Conservation (phyloP, 129 eudicot species). For the Arctium lappa region DNA sequence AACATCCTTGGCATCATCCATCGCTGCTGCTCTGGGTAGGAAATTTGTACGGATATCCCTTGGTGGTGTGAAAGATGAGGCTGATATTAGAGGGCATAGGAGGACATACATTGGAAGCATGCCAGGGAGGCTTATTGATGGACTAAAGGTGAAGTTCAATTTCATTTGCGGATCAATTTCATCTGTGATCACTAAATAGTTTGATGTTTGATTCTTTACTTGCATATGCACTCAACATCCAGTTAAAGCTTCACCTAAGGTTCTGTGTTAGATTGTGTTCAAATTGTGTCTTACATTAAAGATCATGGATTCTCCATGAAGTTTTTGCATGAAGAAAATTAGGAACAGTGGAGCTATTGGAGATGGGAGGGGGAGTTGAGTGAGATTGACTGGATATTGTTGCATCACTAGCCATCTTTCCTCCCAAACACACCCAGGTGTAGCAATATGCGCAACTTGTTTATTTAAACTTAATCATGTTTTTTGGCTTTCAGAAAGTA, state of each 20-base stretch:
- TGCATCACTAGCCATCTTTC: too few relatives aligned
- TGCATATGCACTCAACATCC: background rate
- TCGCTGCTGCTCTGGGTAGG: conserved; percentile 94
- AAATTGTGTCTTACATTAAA: background rate
- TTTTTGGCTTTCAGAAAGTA: conserved; percentile 54
- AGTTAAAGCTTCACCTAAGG: background rate
- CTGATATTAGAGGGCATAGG: conserved; percentile 98
- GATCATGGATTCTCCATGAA: background rate
- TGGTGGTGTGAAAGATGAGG: conserved; percentile 99
- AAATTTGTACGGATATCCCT: conserved; percentile 89
- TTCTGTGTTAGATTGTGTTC: background rate
- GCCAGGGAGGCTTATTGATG: conserved; percentile 99
- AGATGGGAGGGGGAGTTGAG: background rate
- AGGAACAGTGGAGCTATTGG: background rate
- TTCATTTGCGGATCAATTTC: background rate
- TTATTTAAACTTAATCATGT: background rate
- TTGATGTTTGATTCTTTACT: conserved; percentile 8
- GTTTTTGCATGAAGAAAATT: background rate
- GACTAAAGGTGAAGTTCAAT: conserved; percentile 58
- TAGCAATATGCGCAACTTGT: background rate
- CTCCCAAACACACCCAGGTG: too few relatives aligned
- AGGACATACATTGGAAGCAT: conserved; percentile 97
- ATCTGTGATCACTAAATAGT: background rate
- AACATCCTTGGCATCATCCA: conserved; percentile 98
- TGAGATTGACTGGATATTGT: too few relatives aligned